Base-by-base conservation (phyloP, 139 green algal genomes). In the Chlamydomonas sp. region DNA sequence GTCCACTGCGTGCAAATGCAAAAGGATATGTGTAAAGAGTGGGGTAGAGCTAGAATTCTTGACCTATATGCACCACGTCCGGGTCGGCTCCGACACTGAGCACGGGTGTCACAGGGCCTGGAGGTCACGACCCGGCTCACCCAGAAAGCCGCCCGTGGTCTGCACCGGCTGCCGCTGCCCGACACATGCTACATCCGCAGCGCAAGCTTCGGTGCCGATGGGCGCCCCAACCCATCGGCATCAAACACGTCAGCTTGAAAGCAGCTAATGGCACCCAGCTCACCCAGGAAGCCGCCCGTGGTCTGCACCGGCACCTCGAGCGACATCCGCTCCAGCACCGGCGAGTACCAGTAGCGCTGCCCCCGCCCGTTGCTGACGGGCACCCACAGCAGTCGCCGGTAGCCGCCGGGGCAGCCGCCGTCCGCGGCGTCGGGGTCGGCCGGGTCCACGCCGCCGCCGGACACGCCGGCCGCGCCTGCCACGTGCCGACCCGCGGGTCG, bases 261-360 rank as follows among this genome's bases (percentile, higher is more conserved):
- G n/a, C n/a, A n/a, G n/a, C n/a, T n/a, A n/a, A n/a, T n/a, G n/a
- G n/a, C n/a, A n/a, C n/a, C n/a, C n/a, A n/a, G n/a, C 88, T 90
- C 82, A 85, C 83, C 91, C n/a, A 95, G 78, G 81, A 95, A 93
- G 9, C 94, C 93, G 61, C 94, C 93, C 61, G 77, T 90, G 7
- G 78, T 75, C 71, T 86, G 77, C 2, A 58, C 14, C 1, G 92
- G 90, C 86, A 96, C 93, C 1, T 90, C 58, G 16, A 69, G 31
- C 16, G 59, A 60, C 17, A 91, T 57, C 4, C 88, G 83, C 0
- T 84, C 68, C 59, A 95, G 81, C 59, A 95, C 71, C 5, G 91
- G 90, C 49, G 89, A 94, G 77, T 90, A 95, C 91, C 91, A 94
- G 78, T 89, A 86, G 6, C 63, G 63, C 76, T 85, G 78, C 6